Conservation (phyloP, 2,329 filamentous ascomycete species). For the Allantophomopsis cytisporea region DNA sequence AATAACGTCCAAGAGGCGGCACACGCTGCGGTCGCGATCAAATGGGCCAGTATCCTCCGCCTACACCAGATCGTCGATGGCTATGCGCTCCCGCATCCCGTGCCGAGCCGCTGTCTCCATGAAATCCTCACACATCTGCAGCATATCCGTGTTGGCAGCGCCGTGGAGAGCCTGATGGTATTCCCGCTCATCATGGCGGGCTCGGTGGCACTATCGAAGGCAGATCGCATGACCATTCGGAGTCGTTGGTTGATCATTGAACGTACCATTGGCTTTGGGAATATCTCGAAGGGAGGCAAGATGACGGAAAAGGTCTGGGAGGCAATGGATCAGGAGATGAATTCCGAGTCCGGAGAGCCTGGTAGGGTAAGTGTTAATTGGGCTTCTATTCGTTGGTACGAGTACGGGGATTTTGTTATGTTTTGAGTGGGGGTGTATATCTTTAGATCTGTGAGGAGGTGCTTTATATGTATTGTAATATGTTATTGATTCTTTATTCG, state of each 20-base stretch:
- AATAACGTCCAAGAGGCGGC: not conserved
- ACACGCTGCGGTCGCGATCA: slow-evolving; percentile 3
- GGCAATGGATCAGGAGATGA: slow-evolving; percentile 5
- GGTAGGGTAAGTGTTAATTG: slow-evolving; percentile 10
- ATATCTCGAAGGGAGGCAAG: slow-evolving; percentile 25
- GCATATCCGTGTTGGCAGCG: slow-evolving; percentile 2
- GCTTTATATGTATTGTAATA: no score
- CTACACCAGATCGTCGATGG: slow-evolving; percentile 4
- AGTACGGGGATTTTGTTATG: slow-evolving; percentile 16
- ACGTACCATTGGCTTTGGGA: slow-evolving; percentile 26
- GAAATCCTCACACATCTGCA: slow-evolving; percentile 1
- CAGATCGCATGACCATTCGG: slow-evolving; percentile 24
- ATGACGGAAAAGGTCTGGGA: slow-evolving; percentile 26
- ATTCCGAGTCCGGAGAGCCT: not conserved
- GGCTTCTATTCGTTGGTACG: slow-evolving; percentile 15
- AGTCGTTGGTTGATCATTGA: slow-evolving; percentile 29
- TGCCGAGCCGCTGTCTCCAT: not conserved
- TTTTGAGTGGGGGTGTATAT: not conserved
- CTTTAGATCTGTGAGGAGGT: no score
- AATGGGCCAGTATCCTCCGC: slow-evolving; percentile 4
- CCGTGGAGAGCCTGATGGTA: slow-evolving; percentile 2
- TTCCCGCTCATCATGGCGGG: slow-evolving; percentile 4
- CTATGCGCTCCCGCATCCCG: slow-evolving; percentile 1
- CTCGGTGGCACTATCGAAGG: slow-evolving; percentile 6
- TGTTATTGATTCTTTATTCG: no score